Conservation (phyloP, 805 yeast species). For the Cyberlindnera japonica region DNA sequence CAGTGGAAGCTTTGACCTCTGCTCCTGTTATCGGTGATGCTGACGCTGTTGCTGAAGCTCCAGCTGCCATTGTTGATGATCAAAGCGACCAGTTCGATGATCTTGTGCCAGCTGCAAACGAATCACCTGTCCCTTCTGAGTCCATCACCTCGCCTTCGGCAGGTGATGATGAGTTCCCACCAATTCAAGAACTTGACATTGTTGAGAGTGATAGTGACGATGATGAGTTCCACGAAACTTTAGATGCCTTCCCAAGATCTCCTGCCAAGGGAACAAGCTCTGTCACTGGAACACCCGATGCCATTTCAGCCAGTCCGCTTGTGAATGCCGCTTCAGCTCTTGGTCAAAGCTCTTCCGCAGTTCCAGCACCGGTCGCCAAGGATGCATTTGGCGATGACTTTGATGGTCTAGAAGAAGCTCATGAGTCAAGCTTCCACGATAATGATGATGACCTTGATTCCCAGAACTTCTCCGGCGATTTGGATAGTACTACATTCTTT, state of each 20-base stretch:
- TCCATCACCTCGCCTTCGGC: slow-evolving; percentile 11
- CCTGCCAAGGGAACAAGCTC: slow-evolving; percentile 23
- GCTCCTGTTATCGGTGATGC: not conserved
- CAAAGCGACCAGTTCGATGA: too few relatives aligned
- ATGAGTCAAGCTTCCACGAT: slow-evolving; percentile 28
- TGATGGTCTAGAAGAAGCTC: slow-evolving; percentile 41
- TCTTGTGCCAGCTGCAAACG: too few relatives aligned
- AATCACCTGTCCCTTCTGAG: slow-evolving; percentile 10
- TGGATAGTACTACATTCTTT: slow-evolving; percentile 23
- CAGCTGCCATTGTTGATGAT: too few relatives aligned
- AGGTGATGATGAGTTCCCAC: slow-evolving; percentile 43
- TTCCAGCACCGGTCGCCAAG: slow-evolving; percentile 4
- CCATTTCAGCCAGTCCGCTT: slow-evolving; percentile 8
- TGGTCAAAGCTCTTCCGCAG: slow-evolving; percentile 17
- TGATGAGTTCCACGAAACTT: slow-evolving; percentile 22
- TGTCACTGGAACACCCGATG: slow-evolving; percentile 1
- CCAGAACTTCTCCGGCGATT: slow-evolving; percentile 18
- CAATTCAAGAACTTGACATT: slow-evolving; percentile 18
- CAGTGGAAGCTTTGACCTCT: not conserved
- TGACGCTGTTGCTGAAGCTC: not conserved
- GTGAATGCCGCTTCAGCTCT: slow-evolving; percentile 15
- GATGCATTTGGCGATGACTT: slow-evolving; percentile 41
- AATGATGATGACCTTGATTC: slow-evolving; percentile 31
- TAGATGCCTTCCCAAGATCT: slow-evolving; percentile 9
- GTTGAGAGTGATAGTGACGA: slow-evolving; percentile 18